phyloP scores from a whole-genome alignment of 148 eudicot species.

The Nepenthes mirabilis region DNA sequence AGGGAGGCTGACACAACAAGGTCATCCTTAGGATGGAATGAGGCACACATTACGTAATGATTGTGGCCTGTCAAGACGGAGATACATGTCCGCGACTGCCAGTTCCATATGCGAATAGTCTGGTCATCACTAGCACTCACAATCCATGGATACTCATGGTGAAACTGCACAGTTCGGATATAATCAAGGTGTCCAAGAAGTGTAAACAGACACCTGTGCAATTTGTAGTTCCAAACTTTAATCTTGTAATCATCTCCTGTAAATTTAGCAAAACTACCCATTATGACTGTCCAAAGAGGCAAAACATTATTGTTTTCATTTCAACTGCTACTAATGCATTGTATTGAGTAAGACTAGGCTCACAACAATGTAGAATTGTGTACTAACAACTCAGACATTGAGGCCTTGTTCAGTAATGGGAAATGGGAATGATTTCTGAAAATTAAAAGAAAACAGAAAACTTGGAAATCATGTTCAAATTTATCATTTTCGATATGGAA shows the following conservation, averaged over 20 bases:
- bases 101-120: conserved; percentile 80
- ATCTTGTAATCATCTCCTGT: conserved; percentile 72
- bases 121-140: conserved; percentile 53
- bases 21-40: conserved; percentile 92
- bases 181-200: conserved; percentile 58
- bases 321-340: not conserved
- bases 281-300: not conserved
- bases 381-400: too few relatives aligned
- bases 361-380: too few relatives aligned
- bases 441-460: too few relatives aligned
- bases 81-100: conserved; percentile 92
- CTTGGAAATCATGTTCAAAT: too few relatives aligned
- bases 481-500: too few relatives aligned
- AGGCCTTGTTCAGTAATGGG: too few relatives aligned
- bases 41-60: conserved; percentile 82
- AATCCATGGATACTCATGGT: conserved; percentile 44
- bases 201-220: conserved; percentile 67
- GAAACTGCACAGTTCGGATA: conserved; percentile 43
- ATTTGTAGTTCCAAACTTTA: conserved; percentile 70
- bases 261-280: not conserved
- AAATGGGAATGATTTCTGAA: too few relatives aligned
- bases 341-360: not conserved
- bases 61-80: conserved; percentile 77
- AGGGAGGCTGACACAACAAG: conserved; percentile 92
- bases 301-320: not conserved